A percentile compares a stretch with the other conserved stretches of the same genome.
These are phyloP conservation scores for Agroathelia rolfsii DNA, from an alignment of 1,284 basidiomycete species.

Conservation along the genomic window DNA sequence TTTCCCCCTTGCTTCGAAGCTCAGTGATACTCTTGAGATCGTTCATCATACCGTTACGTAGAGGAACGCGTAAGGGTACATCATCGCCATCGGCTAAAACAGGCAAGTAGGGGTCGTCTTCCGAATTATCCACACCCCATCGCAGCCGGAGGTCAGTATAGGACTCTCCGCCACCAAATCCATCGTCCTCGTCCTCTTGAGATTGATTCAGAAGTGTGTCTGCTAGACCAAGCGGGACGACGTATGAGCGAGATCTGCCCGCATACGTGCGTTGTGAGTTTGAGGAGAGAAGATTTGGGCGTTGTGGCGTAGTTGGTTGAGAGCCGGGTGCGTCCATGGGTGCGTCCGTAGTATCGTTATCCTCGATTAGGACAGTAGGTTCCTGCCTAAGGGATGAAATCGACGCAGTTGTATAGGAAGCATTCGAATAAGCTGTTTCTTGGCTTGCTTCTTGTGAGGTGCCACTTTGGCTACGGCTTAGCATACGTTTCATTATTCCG, in stretches of 20 bases:
- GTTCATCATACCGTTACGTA: conserved; percentile 52
- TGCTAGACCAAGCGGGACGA: conserved; percentile 42
- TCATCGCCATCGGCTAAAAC: no score
- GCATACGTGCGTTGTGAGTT: conserved; percentile 52
- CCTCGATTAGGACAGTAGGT: no score
- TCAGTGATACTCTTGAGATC: conserved; percentile 74
- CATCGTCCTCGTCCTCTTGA: conserved; percentile 34
- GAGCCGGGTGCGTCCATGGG: conserved; percentile 11
- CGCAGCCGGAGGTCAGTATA: conserved; percentile 57
- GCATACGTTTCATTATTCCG: no score
- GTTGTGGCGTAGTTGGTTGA: conserved; percentile 13
- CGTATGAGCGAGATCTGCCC: conserved; percentile 65
- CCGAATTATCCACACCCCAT: conserved; percentile 68
- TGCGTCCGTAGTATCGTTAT: no score
- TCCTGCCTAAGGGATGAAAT: no score
- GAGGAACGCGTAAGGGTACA: conserved; percentile 19
- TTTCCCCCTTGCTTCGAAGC: conserved; percentile 69
- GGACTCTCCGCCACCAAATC: conserved; percentile 50
- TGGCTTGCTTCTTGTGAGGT: no score
- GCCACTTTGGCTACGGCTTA: no score
- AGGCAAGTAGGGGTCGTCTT: conserved; percentile 67
- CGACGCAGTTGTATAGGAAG: no score
- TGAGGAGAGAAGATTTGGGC: conserved; percentile 19
- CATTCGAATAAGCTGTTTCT: no score
- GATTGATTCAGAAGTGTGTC: conserved; percentile 16